A percentile compares a stretch with the other conserved stretches of the same genome.
These are phyloP conservation scores for Oryza meridionalis DNA, from an alignment of 176 grass and related monocot genomes.

Conservation along the genomic window DNA sequence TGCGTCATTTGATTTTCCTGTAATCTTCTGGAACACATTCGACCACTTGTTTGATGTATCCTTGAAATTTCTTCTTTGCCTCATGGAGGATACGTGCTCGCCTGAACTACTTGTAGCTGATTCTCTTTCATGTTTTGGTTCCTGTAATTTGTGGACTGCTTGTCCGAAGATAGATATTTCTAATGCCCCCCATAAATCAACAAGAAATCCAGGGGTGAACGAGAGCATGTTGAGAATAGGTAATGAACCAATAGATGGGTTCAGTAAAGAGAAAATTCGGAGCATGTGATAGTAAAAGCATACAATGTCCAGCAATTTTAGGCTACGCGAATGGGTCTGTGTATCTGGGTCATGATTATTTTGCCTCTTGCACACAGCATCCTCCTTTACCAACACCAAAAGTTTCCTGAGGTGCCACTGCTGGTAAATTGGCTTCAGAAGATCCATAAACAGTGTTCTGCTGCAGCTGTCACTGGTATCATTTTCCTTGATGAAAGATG, in stretches of 20 bases:
- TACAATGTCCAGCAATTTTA: constrained; percentile 66
- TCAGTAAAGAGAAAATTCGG: constrained; percentile 74
- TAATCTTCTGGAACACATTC: constrained; percentile 88
- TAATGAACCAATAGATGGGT: constrained; percentile 61
- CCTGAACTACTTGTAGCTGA: constrained; percentile 45
- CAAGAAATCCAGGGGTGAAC: constrained; percentile 92
- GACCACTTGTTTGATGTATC: constrained; percentile 86
- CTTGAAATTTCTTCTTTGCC: constrained; percentile 66
- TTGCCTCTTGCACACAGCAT: constrained; percentile 26
- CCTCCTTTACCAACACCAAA: constrained; percentile 57
- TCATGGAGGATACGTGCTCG: constrained; percentile 55
- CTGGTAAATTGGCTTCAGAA: constrained; percentile 93
- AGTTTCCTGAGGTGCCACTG: constrained; percentile 98
- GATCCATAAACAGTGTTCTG: constrained; percentile 60
- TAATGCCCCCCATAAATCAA: constrained; percentile 73
- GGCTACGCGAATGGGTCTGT: constrained; percentile 31
- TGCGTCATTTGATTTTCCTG: constrained; percentile 66
- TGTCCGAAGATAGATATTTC: constrained; percentile 63
- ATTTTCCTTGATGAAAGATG: constrained; percentile 39
- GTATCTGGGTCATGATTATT: constrained; percentile 29
- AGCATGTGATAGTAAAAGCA: constrained; percentile 91
- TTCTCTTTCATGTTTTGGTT: constrained; percentile 51
- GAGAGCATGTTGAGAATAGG: constrained; percentile 95
- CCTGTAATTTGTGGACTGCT: constrained; percentile 42
- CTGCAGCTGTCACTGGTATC: constrained; percentile 38